Evolutionary conservation across 164 flowering plant genomes (phyloP).

Genomic region (Akebia trifoliata): DNA sequence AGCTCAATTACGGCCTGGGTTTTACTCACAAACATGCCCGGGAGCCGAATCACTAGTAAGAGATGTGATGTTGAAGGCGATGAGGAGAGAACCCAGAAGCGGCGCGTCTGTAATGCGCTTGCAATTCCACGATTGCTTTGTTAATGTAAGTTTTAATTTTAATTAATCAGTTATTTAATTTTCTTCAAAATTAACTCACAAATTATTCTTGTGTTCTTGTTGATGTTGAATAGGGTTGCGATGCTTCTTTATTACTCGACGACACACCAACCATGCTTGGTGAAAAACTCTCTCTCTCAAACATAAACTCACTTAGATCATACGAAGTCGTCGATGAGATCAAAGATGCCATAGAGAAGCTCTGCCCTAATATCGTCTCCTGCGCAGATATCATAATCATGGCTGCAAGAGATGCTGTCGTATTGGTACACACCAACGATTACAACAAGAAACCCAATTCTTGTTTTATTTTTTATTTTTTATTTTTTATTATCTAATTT

Average conservation of each 20-base stretch:
- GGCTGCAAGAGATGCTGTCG: slow-evolving; percentile 95
- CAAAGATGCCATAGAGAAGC: slow-evolving; percentile 58
- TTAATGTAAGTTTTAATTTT: slow-evolving; percentile 45
- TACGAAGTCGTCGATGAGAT: slow-evolving; percentile 74
- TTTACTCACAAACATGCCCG: slow-evolving; percentile 67
- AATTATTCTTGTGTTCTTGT: not conserved
- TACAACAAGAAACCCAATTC: not conserved
- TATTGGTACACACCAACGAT: slow-evolving; percentile 40
- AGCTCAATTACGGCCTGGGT: slow-evolving; percentile 32
- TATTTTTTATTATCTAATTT: not conserved
- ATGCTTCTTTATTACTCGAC: slow-evolving; percentile 82
- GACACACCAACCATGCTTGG: slow-evolving; percentile 85
- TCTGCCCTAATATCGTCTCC: slow-evolving; percentile 73
- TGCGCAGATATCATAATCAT: slow-evolving; percentile 94
- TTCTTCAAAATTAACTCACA: not conserved
- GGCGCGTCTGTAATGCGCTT: slow-evolving; percentile 92
- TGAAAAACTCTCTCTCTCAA: slow-evolving; percentile 71
- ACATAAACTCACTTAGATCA: slow-evolving; percentile 78
- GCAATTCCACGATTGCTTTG: slow-evolving; percentile 96
- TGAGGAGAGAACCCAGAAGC: slow-evolving; percentile 57
- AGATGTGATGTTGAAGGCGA: slow-evolving; percentile 43
- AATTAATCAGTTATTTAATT: not conserved
- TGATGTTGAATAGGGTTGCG: slow-evolving; percentile 60
- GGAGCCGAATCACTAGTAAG: slow-evolving; percentile 56
- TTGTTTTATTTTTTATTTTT: not conserved